phyloP scores from a whole-genome alignment of 495 filamentous ascomycete genomes.

The Daldinia vernicosa region DNA sequence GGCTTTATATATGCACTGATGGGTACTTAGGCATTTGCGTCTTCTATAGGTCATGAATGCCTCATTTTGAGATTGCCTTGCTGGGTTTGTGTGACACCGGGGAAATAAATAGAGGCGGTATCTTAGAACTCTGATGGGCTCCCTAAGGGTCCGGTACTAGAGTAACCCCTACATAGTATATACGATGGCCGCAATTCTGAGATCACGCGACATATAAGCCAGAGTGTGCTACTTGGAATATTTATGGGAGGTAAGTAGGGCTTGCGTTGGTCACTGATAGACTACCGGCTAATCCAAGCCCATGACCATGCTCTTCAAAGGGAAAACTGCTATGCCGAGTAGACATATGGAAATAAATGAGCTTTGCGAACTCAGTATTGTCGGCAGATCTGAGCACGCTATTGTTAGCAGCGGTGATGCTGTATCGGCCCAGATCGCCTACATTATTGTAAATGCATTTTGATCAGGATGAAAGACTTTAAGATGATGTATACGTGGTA shows the following conservation, averaged over 20 bases:
- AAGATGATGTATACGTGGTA: neutral
- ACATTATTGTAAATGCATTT: neutral
- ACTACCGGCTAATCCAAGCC: constrained; percentile 2
- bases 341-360: constrained; percentile 3
- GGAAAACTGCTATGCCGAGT: constrained; percentile 8
- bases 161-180: neutral
- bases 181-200: neutral
- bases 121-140: neutral
- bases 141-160: neutral
- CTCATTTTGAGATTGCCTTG: neutral
- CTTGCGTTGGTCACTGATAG: neutral
- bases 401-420: constrained; percentile 2
- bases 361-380: neutral
- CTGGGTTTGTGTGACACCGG: neutral
- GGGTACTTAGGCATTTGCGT: neutral
- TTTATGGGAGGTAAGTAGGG: neutral
- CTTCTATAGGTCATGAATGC: no score
- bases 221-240: neutral
- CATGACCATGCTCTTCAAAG: neutral
- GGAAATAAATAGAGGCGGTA: neutral
- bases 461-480: neutral
- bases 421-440: constrained; percentile 10
- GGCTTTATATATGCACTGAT: no score
- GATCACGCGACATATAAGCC: neutral
- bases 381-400: constrained; percentile 16